These are phyloP conservation scores for Lichtheimia corymbifera DNA, from an alignment of 371 early-diverging fungal species.

Conservation along the genomic window DNA sequence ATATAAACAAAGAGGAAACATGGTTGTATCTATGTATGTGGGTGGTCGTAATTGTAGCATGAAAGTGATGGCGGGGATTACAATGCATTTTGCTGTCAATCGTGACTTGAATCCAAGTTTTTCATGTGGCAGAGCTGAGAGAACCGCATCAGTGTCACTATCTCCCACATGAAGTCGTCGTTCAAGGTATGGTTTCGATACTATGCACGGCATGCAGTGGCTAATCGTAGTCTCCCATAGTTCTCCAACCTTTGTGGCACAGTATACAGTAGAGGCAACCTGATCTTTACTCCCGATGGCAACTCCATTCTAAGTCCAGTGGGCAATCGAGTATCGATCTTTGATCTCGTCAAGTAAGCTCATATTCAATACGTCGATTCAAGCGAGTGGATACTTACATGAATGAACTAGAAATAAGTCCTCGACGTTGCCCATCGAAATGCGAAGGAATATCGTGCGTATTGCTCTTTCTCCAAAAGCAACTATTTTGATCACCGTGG, in stretches of 20 bases:
- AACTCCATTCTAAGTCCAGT: constrained; percentile 93
- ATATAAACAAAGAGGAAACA: too few relatives aligned
- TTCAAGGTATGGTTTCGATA: too few relatives aligned
- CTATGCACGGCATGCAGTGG: too few relatives aligned
- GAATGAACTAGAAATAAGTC: constrained; percentile 76
- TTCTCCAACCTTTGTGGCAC: constrained; percentile 95
- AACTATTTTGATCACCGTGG: constrained; percentile 83
- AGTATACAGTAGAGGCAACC: constrained; percentile 93
- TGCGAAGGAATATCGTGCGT: constrained; percentile 82
- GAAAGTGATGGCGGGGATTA: too few relatives aligned
- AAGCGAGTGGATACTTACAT: not conserved
- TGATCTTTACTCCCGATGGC: constrained; percentile 94
- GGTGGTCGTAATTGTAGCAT: too few relatives aligned
- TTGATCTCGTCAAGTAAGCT: constrained; percentile 91
- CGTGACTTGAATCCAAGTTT: too few relatives aligned
- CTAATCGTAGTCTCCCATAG: constrained; percentile 27
- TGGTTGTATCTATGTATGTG: too few relatives aligned
- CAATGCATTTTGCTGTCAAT: too few relatives aligned
- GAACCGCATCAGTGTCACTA: too few relatives aligned
- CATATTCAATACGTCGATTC: not conserved
- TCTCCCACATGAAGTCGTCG: too few relatives aligned
- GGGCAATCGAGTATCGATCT: constrained; percentile 93
- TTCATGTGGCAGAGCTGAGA: too few relatives aligned
- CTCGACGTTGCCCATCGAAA: constrained; percentile 91
- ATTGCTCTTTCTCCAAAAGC: constrained; percentile 92